Percentiles rank a stretch among this genome's conserved stretches.
Evolutionary conservation across 2,329 filamentous ascomycete species (phyloP).

Genomic region (Penicillium frequentans): DNA sequence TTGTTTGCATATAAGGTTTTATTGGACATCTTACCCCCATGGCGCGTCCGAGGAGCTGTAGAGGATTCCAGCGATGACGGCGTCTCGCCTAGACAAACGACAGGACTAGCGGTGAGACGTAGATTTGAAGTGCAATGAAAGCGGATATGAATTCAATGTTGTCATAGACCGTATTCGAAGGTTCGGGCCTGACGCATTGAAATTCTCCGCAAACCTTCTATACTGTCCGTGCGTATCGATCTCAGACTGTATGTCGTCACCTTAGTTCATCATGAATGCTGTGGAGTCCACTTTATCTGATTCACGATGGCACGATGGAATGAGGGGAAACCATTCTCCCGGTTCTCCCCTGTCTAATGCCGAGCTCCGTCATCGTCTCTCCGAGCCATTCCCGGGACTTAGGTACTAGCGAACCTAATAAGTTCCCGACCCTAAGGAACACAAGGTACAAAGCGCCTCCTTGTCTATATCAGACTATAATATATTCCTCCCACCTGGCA

Average conservation of each 20-base stretch:
- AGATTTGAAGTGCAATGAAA: neutral
- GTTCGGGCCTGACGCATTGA: neutral
- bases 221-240: neutral
- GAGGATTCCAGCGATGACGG: neutral
- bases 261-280: neutral
- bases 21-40: conserved; percentile 4
- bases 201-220: neutral
- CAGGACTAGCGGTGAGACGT: neutral
- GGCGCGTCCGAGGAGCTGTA: neutral
- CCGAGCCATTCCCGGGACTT: neutral
- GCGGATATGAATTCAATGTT: neutral
- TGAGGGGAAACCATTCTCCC: neutral
- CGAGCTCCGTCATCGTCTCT: neutral
- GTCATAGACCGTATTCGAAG: neutral
- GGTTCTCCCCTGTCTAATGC: neutral
- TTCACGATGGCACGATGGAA: neutral
- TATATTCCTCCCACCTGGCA: neutral
- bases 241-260: neutral
- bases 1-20: conserved; percentile 2
- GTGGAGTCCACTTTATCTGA: neutral
- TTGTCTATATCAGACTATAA: neutral
- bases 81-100: neutral
- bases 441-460: neutral
- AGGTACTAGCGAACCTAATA: neutral
- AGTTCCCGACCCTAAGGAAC: neutral